Percentiles rank a stretch among this genome's conserved stretches.
Evolutionary conservation across 495 filamentous ascomycete species (phyloP).

Genomic region (Bacidia rubella): DNA sequence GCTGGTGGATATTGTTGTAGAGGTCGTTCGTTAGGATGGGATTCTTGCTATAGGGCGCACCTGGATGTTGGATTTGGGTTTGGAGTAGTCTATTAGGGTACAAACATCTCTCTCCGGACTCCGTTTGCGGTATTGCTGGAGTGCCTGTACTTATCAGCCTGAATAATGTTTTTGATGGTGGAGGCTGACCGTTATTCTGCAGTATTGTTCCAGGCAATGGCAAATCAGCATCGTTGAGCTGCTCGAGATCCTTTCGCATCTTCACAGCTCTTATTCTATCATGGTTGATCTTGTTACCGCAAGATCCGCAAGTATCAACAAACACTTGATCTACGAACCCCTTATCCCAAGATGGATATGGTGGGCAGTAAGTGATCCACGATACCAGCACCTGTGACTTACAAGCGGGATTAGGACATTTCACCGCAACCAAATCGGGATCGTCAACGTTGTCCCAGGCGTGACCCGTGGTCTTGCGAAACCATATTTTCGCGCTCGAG

Average conservation of each 20-base stretch:
- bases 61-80: neutral
- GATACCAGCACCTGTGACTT: constrained; percentile 28
- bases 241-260: constrained; percentile 29
- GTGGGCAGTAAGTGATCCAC: constrained; percentile 37
- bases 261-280: constrained; percentile 22
- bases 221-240: constrained; percentile 25
- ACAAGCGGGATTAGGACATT: constrained; percentile 42
- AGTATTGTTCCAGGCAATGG: constrained; percentile 58
- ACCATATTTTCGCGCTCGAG: constrained; percentile 30
- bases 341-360: neutral
- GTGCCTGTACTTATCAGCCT: neutral
- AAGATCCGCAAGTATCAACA: constrained; percentile 26
- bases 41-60: neutral
- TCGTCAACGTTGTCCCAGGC: constrained; percentile 49
- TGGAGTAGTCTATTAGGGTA: constrained; percentile 49
- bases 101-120: constrained; percentile 23
- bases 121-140: neutral
- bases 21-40: constrained; percentile 24
- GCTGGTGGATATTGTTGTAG: constrained; percentile 21
- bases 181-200: constrained; percentile 20
- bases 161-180: neutral
- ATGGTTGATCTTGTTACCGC: constrained; percentile 37
- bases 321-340: constrained; percentile 60
- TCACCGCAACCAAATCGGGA: constrained; percentile 30
- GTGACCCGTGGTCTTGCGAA: constrained; percentile 36